Evolutionary conservation across 306 rosid genomes (phyloP), one percentile per base, ranked within the genome.

Genomic region (Dalbergia oliveri): DNA sequence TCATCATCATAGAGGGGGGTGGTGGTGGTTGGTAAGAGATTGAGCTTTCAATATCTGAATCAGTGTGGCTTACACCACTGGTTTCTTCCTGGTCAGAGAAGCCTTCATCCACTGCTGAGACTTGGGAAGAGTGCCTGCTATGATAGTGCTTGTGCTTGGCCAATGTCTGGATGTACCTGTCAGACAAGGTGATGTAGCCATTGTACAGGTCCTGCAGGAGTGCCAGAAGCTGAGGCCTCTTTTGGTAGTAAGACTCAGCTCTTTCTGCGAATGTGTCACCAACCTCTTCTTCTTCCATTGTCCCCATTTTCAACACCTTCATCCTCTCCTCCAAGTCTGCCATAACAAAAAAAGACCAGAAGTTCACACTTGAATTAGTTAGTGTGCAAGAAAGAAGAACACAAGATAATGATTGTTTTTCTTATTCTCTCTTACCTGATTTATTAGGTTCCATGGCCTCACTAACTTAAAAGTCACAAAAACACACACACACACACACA

Each of bases 271-370:
- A 96, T 2, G 91, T 88, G 66, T 93, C 97, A 5, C 94, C 94
- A 4, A 11, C 18, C 4, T 86, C 77, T 73, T 78, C 88, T 6
- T 89, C 89, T 79, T 86, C 92, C 18, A 9, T 23, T 8, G 82
- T 45, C 75, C 82, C 83, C 16, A 79, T 54, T 19, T 85, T 77
- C 61, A 96, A 59, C 70, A 65, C 81, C 69, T 89, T 96, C 92
- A 96, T 88, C 83, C 97, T 93, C 81, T 89, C 97, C 41, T 93
- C 99, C 79, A 96, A 65, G 26, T 91, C 99, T 96, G 87, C 61
- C 68, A 89, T 67, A 44, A n/a, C n/a, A 50, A 66, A 11, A 66
- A 44, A 6, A 43, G 26, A 33, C 39, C 21, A 54, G 5, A 79
- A 57, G 50, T 60, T 62, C 26, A 65, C 26, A 80, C 53, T 43